phyloP scores from a whole-genome alignment of 2,329 filamentous ascomycete genomes.

The Didymosphaeria variabile region DNA sequence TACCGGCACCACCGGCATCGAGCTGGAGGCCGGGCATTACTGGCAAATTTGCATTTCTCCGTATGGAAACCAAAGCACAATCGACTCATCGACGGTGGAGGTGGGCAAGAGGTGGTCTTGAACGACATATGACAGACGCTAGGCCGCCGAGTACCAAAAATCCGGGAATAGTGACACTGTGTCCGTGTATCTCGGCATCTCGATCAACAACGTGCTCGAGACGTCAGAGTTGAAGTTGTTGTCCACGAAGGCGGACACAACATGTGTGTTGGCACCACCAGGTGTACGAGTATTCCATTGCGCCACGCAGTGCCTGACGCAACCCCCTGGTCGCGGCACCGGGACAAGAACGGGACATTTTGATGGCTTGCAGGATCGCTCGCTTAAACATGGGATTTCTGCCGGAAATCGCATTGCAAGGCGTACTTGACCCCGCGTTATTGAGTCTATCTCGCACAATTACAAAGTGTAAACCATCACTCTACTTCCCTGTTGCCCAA shows the following conservation, averaged over 20 bases:
- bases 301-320: conserved; percentile 3
- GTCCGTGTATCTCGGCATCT: too few relatives aligned
- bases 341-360: conserved; percentile 1
- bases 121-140: too few relatives aligned
- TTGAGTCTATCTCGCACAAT: background rate
- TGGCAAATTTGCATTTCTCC: background rate
- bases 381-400: background rate
- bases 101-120: too few relatives aligned
- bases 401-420: background rate
- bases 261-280: background rate
- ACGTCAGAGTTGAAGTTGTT: too few relatives aligned
- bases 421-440: background rate
- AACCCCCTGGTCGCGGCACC: conserved; percentile 1
- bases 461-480: background rate
- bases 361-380: conserved; percentile 6
- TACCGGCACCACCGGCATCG: background rate
- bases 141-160: too few relatives aligned
- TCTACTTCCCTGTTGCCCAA: background rate
- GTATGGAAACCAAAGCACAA: background rate
- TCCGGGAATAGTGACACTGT: too few relatives aligned
- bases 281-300: background rate
- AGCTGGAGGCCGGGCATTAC: background rate
- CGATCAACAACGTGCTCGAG: too few relatives aligned
- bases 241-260: background rate
- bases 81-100: too few relatives aligned